A percentile compares a stretch with the other conserved stretches of the same genome.
phyloP scores from a whole-genome alignment of 2,329 filamentous ascomycete genomes.

The Raffaelea deltoideospora region DNA sequence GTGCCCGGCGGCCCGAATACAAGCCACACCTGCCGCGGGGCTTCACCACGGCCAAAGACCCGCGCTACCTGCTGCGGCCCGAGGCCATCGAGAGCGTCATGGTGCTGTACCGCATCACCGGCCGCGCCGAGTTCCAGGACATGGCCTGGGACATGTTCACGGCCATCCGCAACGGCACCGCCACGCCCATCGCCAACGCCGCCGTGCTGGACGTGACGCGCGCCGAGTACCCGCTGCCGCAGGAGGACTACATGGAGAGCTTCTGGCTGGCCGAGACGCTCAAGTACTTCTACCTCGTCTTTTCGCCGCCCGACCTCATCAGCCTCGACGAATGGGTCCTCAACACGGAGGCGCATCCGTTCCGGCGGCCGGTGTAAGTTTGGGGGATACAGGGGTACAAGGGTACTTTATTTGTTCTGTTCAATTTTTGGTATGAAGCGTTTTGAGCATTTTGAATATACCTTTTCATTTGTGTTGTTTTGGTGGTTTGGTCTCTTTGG shows the following conservation, averaged over 20 bases:
- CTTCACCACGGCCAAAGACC: no score
- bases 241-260: slow-evolving; percentile 63
- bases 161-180: slow-evolving; percentile 40
- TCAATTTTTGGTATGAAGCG: no score
- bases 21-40: no score
- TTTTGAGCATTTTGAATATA: no score
- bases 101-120: slow-evolving; percentile 61
- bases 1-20: no score
- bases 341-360: slow-evolving; percentile 40
- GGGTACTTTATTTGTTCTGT: no score
- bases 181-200: no score
- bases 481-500: no score
- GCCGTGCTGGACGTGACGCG: slow-evolving; percentile 51
- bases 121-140: slow-evolving; percentile 47
- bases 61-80: slow-evolving; percentile 51
- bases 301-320: slow-evolving; percentile 40
- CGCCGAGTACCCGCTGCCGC: slow-evolving; percentile 12
- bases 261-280: slow-evolving; percentile 59
- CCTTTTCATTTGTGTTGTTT: no score
- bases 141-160: slow-evolving; percentile 64
- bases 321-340: slow-evolving; percentile 49
- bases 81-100: slow-evolving; percentile 74
- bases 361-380: no score
- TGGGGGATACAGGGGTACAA: no score
- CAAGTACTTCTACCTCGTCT: slow-evolving; percentile 53